Evolutionary conservation across 768 basidiomycete species (phyloP), one percentile per base, ranked within the genome.

Genomic region (Lactifluus pinguis): DNA sequence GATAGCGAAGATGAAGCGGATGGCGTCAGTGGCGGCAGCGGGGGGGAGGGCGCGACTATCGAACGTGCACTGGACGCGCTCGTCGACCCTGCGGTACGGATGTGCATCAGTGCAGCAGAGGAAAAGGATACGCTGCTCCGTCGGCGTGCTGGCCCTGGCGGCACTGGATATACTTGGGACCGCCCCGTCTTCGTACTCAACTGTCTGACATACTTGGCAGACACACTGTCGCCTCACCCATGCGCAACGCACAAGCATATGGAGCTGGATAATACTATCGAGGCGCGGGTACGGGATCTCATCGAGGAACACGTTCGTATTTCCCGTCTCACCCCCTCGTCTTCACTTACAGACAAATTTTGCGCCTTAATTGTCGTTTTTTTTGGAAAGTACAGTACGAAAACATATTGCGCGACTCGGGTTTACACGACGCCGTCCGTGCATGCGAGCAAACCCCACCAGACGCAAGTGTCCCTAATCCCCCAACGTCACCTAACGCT

Each of bases 141-240:
- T 39, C 74, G 75, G 42, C 56, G 73, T 19, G 49, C 48, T 8
- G 15, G 6, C 3, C 8, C 29, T 30, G n/a, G 36, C 3, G 2
- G 4, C 42, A n/a, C 9, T 3, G 45, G 29, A 13, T 4, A 17
- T 4, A 34, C 73, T 36, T 95, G 95, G 92, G 95, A 99, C 69
- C 79, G 77, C 49, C 79, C 82, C 2, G 81, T 97, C 0, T 98
- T 92, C 69, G 77, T 91, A 55, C 76, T 97, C 65, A 98, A 98
- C 68, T 95, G 89, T 61, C 72, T 92, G 64, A 84, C 81, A 17
- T 94, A 92, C 70, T 72, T 97, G 14, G 82, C 86, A 78, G 94
- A 76, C 63, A 79, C 86, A 4, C 73, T 93, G 11, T 82, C 86
- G 55, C 74, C 83, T 0, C 88, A 85, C 65, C 70, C 79, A 4